Evolutionary conservation across 208 protist genomes (phyloP), one percentile per base, ranked within the genome.

Genomic region (Paratrypanosoma confusum): DNA sequence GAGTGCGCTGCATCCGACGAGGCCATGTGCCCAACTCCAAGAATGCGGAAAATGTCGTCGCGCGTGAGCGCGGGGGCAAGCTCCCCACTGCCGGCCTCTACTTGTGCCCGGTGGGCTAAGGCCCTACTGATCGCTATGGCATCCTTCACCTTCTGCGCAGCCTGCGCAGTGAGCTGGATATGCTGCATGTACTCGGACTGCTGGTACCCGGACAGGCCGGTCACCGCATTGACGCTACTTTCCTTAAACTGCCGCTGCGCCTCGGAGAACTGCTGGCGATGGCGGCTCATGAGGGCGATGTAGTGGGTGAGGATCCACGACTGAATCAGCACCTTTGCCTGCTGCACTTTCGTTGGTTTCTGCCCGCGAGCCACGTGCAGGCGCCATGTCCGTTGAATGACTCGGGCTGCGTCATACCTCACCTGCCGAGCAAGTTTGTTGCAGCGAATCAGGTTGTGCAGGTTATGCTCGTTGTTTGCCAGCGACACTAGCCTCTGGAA

Each of bases 71-170:
- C 68, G 20, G 70, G 73, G 13, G 70, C 64, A 6, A 47, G 47
- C 20, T 61, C n/a, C n/a, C n/a, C n/a, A n/a, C n/a, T n/a, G n/a
- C n/a, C n/a, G n/a, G n/a, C n/a, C n/a, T n/a, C n/a, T n/a, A n/a
- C n/a, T n/a, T n/a, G n/a, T n/a, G n/a, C n/a, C n/a, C n/a, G n/a
- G n/a, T n/a, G n/a, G n/a, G n/a, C n/a, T n/a, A n/a, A n/a, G n/a
- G n/a, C n/a, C n/a, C n/a, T n/a, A n/a, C n/a, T n/a, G n/a, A n/a
- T 35, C 52, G 67, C 33, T 21, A 80, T 67, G 7, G 74, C 67
- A 21, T 84, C 75, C 50, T 71, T 70, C 21, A 62, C 43, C 11
- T 66, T 65, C 43, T 84, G 75, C 34, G 65, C 53, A n/a, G 63
- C 50, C 43, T 61, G 63, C 21, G 67, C 75, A n/a, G 47, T 47